Evolutionary conservation across 164 flowering plant species (phyloP).

Genomic region (Protea cynaroides): DNA sequence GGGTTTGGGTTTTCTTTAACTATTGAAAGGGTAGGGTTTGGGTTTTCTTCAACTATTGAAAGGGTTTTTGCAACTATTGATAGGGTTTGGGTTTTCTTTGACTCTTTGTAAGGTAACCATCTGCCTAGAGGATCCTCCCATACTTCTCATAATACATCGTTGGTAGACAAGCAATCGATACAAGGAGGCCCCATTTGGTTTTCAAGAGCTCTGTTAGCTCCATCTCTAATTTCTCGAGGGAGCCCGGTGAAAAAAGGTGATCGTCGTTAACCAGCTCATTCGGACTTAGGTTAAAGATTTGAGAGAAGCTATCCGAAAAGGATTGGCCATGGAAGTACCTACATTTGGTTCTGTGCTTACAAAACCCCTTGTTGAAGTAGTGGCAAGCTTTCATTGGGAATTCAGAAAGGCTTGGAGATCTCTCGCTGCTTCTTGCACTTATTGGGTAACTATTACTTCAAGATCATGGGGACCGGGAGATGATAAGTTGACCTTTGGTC

Average conservation of each 20-base stretch:
- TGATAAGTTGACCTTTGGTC: too few relatives aligned
- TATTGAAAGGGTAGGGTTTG: too few relatives aligned
- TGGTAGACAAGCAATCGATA: conserved; percentile 85
- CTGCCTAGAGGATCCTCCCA: conserved; percentile 72
- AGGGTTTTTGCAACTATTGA: too few relatives aligned
- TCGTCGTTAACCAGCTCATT: conserved; percentile 41
- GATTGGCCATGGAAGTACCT: conserved; percentile 59
- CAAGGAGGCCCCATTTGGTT: conserved; percentile 57
- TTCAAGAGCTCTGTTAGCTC: conserved; percentile 73
- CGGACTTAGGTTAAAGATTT: conserved; percentile 20
- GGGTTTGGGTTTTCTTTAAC: too few relatives aligned
- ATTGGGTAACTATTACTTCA: too few relatives aligned
- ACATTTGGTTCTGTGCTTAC: conserved; percentile 79
- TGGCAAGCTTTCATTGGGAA: conserved; percentile 59
- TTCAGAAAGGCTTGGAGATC: conserved; percentile 28
- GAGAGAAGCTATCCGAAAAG: conserved; percentile 35
- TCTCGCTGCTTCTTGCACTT: conserved; percentile 26
- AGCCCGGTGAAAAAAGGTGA: conserved; percentile 45
- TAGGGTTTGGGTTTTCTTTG: too few relatives aligned
- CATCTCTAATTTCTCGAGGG: conserved; percentile 66
- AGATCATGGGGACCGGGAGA: too few relatives aligned
- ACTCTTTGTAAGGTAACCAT: conserved; percentile 88
- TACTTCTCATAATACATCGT: conserved; percentile 70
- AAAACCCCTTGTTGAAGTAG: conserved; percentile 68
- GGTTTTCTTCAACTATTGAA: too few relatives aligned